Evolutionary conservation across 1,139 yeast species (phyloP).

Genomic region (Lodderomyces oxycetoniae): DNA sequence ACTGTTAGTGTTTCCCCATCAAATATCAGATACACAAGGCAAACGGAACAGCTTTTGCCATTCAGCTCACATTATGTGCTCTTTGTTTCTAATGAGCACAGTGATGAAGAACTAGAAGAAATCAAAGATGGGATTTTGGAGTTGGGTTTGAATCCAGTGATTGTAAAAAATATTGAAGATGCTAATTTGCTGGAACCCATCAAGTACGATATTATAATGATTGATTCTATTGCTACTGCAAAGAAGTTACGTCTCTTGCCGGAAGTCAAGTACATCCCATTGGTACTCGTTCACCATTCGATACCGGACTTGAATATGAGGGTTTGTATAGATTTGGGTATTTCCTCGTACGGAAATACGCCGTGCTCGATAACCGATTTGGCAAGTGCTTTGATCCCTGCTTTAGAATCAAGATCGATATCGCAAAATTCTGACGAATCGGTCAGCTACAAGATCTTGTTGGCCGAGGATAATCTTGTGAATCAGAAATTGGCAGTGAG

Average conservation of each 20-base stretch:
- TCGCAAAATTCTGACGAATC: conserved; percentile 79
- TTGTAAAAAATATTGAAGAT: conserved; percentile 49
- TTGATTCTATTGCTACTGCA: conserved; percentile 74
- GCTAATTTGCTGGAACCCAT: conserved; percentile 52
- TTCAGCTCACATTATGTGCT: conserved; percentile 67
- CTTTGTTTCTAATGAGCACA: conserved; percentile 64
- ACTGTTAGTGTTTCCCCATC: conserved; percentile 78
- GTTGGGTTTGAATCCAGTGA: conserved; percentile 45
- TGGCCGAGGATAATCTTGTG: conserved; percentile 84
- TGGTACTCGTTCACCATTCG: conserved; percentile 71
- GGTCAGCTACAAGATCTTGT: conserved; percentile 63
- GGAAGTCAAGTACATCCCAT: conserved; percentile 77
- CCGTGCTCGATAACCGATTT: conserved; percentile 79
- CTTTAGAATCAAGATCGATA: conserved; percentile 75
- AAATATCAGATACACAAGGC: conserved; percentile 55
- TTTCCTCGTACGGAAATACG: conserved; percentile 81
- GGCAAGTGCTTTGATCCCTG: conserved; percentile 79
- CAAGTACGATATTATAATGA: conserved; percentile 73
- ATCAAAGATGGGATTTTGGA: conserved; percentile 37
- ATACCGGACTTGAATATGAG: conserved; percentile 78
- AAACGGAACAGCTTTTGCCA: conserved; percentile 67
- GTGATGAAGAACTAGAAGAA: conserved; percentile 44
- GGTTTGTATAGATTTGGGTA: conserved; percentile 78
- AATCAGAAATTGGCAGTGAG: conserved; percentile 83
- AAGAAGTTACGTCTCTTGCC: conserved; percentile 61